Evolutionary conservation across 208 protist species (phyloP).

Genomic region (Acanthamoeba sp.): DNA sequence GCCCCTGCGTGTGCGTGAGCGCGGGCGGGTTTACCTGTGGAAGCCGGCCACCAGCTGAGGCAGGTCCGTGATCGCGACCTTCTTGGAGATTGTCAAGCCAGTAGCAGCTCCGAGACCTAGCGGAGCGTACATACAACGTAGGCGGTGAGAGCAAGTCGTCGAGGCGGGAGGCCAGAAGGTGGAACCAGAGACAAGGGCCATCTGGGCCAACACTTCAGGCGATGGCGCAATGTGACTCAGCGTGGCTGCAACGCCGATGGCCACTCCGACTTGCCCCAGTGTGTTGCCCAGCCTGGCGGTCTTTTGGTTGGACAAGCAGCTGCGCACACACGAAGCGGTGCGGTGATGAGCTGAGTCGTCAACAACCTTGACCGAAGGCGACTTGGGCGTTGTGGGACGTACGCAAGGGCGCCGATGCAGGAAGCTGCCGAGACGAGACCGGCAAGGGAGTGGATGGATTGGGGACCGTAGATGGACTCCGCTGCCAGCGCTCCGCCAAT

Average conservation of each 20-base stretch:
- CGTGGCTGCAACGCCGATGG: conserved; percentile 87
- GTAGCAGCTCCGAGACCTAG: conserved; percentile 81
- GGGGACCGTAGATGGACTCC: neutral
- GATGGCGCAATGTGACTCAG: conserved; percentile 79
- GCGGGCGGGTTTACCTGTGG: conserved; percentile 76
- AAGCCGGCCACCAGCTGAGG: conserved; percentile 90
- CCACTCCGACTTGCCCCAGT: conserved; percentile 88
- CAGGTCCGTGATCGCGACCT: conserved; percentile 86
- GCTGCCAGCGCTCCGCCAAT: conserved; percentile 75
- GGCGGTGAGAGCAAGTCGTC: neutral
- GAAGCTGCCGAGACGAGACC: conserved; percentile 29
- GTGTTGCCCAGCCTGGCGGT: conserved; percentile 88
- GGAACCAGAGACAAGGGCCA: conserved; percentile 63
- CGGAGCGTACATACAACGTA: neutral
- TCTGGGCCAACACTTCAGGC: conserved; percentile 73
- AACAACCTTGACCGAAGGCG: too few relatives aligned
- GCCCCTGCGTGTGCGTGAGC: neutral
- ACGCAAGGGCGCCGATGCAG: conserved; percentile 29
- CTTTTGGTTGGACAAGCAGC: conserved; percentile 85
- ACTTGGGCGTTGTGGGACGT: too few relatives aligned
- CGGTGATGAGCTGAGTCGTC: neutral
- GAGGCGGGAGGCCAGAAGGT: neutral
- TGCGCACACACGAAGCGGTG: conserved; percentile 34
- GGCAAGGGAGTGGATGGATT: conserved; percentile 1
- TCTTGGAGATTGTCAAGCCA: conserved; percentile 82